These are phyloP conservation scores for Oidiodendron maius DNA, from an alignment of 495 filamentous ascomycete genomes.

Conservation along the genomic window DNA sequence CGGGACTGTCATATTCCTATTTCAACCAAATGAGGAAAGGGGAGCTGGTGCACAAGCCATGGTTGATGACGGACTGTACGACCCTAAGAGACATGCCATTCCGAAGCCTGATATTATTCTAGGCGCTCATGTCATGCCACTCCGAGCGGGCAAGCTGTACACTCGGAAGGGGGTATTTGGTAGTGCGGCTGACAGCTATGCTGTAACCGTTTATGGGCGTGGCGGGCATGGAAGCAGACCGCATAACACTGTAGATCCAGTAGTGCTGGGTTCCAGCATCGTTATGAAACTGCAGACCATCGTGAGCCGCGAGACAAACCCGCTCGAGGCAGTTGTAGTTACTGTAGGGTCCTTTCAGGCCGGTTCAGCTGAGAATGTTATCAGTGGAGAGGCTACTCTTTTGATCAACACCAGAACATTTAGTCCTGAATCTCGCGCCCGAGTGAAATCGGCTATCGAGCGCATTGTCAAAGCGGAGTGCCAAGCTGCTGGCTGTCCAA, in stretches of 20 bases:
- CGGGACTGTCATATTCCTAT: conserved; percentile 49
- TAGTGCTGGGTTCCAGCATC: conserved; percentile 42
- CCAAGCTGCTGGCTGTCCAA: not conserved
- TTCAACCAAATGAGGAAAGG: conserved; percentile 40
- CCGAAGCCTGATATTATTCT: conserved; percentile 43
- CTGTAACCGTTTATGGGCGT: conserved; percentile 36
- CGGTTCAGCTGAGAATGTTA: conserved; percentile 44
- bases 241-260: conserved; percentile 45
- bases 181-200: conserved; percentile 32
- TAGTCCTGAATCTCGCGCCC: not conserved
- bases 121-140: conserved; percentile 45
- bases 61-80: conserved; percentile 53
- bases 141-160: conserved; percentile 25
- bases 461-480: not conserved
- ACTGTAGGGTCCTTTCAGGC: conserved; percentile 43
- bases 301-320: conserved; percentile 43
- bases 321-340: conserved; percentile 44
- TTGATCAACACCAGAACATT: not conserved
- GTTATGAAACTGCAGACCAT: conserved; percentile 48
- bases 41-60: conserved; percentile 44
- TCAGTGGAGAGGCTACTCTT: conserved; percentile 31
- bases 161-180: conserved; percentile 33
- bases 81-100: conserved; percentile 27
- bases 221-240: conserved; percentile 45
- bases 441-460: not conserved